Percentiles rank a stretch among this genome's conserved stretches.
Conservation (phyloP, 805 yeast genomes). For the Saturnispora sekii region DNA sequence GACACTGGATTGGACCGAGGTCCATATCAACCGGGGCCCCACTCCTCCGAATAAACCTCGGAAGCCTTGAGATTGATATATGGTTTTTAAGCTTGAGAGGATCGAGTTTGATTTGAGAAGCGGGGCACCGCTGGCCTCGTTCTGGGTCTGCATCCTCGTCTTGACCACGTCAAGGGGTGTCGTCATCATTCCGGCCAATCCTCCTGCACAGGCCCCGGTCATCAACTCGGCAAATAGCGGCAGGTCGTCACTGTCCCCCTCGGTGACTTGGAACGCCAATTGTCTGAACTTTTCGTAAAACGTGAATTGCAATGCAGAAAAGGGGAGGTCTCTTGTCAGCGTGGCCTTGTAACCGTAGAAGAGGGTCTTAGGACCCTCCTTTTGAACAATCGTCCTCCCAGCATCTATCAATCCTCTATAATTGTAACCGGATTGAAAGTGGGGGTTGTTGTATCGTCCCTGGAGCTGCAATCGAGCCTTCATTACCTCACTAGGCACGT, state of each 20-base stretch:
- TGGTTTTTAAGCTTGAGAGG: constrained; percentile 38
- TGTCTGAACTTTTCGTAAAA: constrained; percentile 80
- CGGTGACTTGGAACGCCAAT: constrained; percentile 36
- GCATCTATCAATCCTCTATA: constrained; percentile 73
- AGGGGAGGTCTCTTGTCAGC: constrained; percentile 83
- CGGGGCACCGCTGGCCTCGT: constrained; percentile 15
- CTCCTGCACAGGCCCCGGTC: constrained; percentile 96
- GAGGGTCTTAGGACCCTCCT: constrained; percentile 69
- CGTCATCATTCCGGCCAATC: constrained; percentile 78
- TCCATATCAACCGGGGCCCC: constrained; percentile 96
- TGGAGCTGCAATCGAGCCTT: constrained; percentile 91
- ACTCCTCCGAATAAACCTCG: constrained; percentile 85
- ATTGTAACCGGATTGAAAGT: constrained; percentile 77
- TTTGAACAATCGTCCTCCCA: constrained; percentile 44
- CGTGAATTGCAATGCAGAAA: constrained; percentile 92
- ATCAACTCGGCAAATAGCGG: constrained; percentile 54
- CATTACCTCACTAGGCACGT: constrained; percentile 92
- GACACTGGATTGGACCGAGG: constrained; percentile 87
- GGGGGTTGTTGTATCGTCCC: constrained; percentile 74
- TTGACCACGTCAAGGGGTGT: constrained; percentile 90
- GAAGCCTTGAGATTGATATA: constrained; percentile 67
- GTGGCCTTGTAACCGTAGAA: constrained; percentile 94
- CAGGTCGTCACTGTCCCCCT: constrained; percentile 26
- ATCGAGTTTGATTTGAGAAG: constrained; percentile 35
- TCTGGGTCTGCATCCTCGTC: constrained; percentile 88